Base-by-base conservation (phyloP, 495 filamentous ascomycete genomes). In the Xylaria palmicola region DNA sequence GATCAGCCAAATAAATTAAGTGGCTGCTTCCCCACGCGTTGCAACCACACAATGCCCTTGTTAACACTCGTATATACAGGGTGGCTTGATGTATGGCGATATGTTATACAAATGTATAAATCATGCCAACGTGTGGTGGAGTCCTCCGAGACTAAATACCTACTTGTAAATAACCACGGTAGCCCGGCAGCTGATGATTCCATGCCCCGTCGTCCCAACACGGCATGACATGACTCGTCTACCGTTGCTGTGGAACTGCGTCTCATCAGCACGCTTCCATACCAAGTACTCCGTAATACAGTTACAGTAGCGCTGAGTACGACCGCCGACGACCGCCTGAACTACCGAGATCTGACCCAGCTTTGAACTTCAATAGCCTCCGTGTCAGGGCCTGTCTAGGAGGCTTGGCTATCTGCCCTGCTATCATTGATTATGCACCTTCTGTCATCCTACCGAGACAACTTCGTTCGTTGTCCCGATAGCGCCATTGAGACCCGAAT, bases 41-140 rank as follows among this genome's bases (percentile, higher is more conserved):
- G 55, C 39, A 58, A 58, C 55, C 55, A 58, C 43, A 58, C 55
- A 10, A 26, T 48, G 15, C 30, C 43, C 41, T 43, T 29, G 44
- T 39, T 30, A 32, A 48, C 49, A 49, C 27, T 44, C 37, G 43
- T 27, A 26, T 40, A 8, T 19, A 27, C 20, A 29, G 3, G 22
- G 22, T 13, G 27, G 45, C 45, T 24, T 27, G n/a, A n/a, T n/a
- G n/a, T n/a, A n/a, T n/a, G n/a, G n/a, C n/a, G n/a, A n/a, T n/a
- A n/a, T n/a, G n/a, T n/a, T n/a, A n/a, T n/a, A n/a, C n/a, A n/a
- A n/a, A n/a, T 17, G 39, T 30, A 37, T 57, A 45, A 57, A 22
- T 29, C 41, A 57, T 44, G 41, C 53, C 5, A 10, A 17, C 53
- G 34, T n/a, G 40, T 40, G 36, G 36, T 40, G 36, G 49, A 27